A percentile compares a stretch with the other conserved stretches of the same genome.
Conservation (phyloP, 345 rosid species). For the Rubroshorea leprosula region DNA sequence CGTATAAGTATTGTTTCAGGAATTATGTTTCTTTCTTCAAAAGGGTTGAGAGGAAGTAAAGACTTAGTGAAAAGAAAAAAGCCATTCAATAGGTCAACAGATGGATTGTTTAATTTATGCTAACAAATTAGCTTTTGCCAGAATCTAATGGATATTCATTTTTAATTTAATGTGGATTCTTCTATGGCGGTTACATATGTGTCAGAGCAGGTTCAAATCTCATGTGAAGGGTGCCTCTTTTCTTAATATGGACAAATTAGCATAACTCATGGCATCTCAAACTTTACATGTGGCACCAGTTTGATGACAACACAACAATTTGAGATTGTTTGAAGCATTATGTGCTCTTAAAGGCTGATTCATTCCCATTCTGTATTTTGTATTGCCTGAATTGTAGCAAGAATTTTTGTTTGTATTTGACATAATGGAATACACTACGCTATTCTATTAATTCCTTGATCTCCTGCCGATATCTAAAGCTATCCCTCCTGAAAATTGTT, state of each 20-base stretch:
- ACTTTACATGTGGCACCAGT: neutral
- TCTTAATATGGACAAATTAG: conserved; percentile 14
- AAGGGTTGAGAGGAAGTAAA: no score
- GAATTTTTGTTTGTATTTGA: no score
- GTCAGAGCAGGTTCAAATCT: conserved; percentile 11
- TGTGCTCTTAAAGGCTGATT: neutral
- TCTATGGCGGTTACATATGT: conserved; percentile 7
- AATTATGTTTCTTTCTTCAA: no score
- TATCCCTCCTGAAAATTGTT: no score
- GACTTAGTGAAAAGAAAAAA: no score
- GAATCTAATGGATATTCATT: neutral
- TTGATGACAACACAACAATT: neutral
- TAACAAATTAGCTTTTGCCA: no score
- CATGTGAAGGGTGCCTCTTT: conserved; percentile 5
- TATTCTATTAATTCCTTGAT: neutral
- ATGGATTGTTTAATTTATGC: no score
- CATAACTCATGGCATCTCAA: conserved; percentile 1
- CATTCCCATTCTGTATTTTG: neutral
- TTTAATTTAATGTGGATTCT: conserved; percentile 13
- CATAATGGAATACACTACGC: no score
- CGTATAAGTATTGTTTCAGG: no score
- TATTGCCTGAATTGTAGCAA: conserved; percentile 6
- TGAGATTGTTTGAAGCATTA: neutral
- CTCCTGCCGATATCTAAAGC: no score
- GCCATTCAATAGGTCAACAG: no score